A percentile compares a stretch with the other conserved stretches of the same genome.
Evolutionary conservation across 345 rosid species (phyloP).

Genomic region (Arabis hirsuta): DNA sequence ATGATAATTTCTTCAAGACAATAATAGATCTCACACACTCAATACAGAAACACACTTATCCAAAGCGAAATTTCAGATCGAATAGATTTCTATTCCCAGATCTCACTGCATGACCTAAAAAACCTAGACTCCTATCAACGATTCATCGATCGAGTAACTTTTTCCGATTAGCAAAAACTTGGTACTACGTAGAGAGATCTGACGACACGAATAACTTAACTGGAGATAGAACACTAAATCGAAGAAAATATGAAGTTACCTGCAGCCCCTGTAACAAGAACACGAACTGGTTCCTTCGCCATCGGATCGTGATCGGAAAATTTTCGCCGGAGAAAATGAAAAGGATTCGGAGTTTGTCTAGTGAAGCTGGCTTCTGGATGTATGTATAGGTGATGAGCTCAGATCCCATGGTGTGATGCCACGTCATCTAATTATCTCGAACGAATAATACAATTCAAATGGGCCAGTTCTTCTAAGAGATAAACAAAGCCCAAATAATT

Average conservation of each 20-base stretch:
- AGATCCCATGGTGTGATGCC: constrained; percentile 38
- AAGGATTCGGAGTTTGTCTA: neutral
- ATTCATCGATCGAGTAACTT: constrained; percentile 1
- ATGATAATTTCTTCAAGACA: neutral
- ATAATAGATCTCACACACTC: constrained; percentile 6
- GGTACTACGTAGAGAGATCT: constrained; percentile 19
- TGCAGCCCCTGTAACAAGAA: constrained; percentile 98
- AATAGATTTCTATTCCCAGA: neutral
- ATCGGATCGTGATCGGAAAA: constrained; percentile 45
- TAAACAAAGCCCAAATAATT: neutral
- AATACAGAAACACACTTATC: neutral
- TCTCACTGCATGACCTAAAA: neutral
- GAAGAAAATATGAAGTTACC: constrained; percentile 49
- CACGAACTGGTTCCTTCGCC: constrained; percentile 94
- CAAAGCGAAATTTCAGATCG: constrained; percentile 3
- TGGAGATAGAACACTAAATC: constrained; percentile 7
- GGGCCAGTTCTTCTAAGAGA: neutral
- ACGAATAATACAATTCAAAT: constrained; percentile 18
- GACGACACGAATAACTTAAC: constrained; percentile 12
- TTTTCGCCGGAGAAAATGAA: constrained; percentile 19
- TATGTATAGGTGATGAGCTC: constrained; percentile 18
- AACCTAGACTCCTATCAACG: neutral
- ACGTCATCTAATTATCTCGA: constrained; percentile 31
- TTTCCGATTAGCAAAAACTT: neutral
- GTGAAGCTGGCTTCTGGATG: neutral